Evolutionary conservation across 495 filamentous ascomycete genomes (phyloP), one percentile per base, ranked within the genome.

Genomic region (Geoglossum glabrum): DNA sequence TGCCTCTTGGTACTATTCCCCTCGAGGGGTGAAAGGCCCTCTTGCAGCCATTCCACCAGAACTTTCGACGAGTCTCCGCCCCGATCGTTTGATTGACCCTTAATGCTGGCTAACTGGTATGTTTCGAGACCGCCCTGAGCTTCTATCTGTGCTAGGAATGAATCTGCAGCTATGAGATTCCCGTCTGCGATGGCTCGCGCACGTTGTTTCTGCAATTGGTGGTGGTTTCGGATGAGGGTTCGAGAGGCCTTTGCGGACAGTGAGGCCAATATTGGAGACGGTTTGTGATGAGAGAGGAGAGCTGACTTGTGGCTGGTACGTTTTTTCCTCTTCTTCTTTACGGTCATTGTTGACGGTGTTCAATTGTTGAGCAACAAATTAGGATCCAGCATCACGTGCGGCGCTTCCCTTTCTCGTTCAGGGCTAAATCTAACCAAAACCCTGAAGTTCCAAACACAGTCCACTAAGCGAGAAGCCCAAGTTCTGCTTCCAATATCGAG

Each of bases 21-120:
- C 6, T 34, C 28, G 21, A 26, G 25, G 1, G 30, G 19, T 55
- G 55, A 2, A 47, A 54, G 30, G 17, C 17, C 21, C 11, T 33
- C 54, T n/a, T 52, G 28, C 10, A 97, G 75, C 92, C 92, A 99
- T 65, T 90, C 76, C 70, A 96, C 77, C 23, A 99, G 73, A 3
- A 90, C 72, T 64, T 77, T 83, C 49, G 87, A 94, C 25, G 86
- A 90, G 72, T 99, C 92, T 25, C 92, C 92, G 15, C 92, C 92
- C 56, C 92, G 82, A 34, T 86, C 79, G 54, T 76, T 73, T 15
- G 84, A 81, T 67, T 99, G 92, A 1, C 92, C 92, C 54, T 83
- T 75, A 46, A 88, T 82, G 70, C 92, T 97, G 43, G 92, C 92
- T 57, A 79, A 74, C 66, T 99, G 92, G 64, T 99, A 99, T 31